phyloP scores from a whole-genome alignment of 441 rosid species.

The Jatropha multifida region DNA sequence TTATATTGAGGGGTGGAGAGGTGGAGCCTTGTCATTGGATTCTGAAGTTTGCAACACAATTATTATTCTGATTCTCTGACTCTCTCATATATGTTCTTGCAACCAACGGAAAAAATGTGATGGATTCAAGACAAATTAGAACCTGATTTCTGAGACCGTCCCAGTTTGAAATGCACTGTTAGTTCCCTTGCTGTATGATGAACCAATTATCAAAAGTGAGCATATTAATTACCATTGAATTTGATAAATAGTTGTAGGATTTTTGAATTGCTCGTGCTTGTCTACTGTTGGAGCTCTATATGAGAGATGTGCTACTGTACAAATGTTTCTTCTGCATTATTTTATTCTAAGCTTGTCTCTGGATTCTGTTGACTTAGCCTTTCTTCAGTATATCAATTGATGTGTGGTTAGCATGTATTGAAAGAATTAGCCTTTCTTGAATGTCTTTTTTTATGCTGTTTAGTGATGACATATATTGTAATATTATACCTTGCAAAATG shows the following conservation, averaged over 20 bases:
- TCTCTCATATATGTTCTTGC: background rate
- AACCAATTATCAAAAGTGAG: background rate
- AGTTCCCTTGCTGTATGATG: background rate
- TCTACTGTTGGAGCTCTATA: background rate
- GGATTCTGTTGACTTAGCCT: background rate
- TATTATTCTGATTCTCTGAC: background rate
- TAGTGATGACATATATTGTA: background rate
- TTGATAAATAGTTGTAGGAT: background rate
- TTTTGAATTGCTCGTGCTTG: background rate
- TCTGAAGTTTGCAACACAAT: conserved; percentile 4
- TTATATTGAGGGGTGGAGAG: background rate
- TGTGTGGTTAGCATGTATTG: background rate
- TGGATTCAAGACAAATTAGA: background rate
- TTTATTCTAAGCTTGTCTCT: background rate
- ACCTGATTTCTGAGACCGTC: background rate
- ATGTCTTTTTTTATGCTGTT: background rate
- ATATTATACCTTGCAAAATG: background rate
- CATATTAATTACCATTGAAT: background rate
- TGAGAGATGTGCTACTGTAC: background rate
- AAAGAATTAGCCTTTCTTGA: background rate
- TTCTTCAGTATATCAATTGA: background rate
- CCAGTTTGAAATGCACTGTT: background rate
- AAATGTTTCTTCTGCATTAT: background rate
- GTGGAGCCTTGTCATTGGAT: background rate
- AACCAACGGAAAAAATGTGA: background rate